A percentile compares a stretch with the other conserved stretches of the same genome.
Conservation (phyloP, 2,329 filamentous ascomycete species). For the Phyllosticta citriasiana region DNA sequence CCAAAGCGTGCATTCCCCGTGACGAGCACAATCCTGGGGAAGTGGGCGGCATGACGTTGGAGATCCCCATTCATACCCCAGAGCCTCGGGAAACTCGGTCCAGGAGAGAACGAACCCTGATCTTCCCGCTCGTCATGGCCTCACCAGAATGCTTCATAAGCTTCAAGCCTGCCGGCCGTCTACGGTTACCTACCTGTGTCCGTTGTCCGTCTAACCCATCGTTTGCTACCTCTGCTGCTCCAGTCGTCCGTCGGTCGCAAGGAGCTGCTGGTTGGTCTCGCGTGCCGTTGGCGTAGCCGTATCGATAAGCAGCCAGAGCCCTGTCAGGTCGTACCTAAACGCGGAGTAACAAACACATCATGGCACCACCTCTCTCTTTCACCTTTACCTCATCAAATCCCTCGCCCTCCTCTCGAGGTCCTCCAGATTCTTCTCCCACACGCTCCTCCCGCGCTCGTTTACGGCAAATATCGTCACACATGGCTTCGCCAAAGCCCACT, state of each 20-base stretch:
- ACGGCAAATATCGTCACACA: constrained; percentile 56
- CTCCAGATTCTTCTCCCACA: not conserved
- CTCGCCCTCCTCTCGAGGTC: constrained; percentile 12
- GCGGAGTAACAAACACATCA: constrained; percentile 9
- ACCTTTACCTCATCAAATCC: constrained; percentile 12
- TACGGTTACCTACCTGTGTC: not conserved
- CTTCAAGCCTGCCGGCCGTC: not conserved
- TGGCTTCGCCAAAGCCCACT: constrained; percentile 53
- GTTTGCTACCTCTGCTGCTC: not conserved
- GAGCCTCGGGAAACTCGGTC: constrained; percentile 3
- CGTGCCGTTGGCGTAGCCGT: not conserved
- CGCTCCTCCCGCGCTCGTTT: constrained; percentile 26
- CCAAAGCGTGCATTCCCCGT: not conserved
- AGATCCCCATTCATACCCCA: not conserved
- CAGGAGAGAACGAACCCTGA: constrained; percentile 2
- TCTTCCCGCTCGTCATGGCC: not conserved
- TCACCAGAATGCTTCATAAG: not conserved
- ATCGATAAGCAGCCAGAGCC: constrained; percentile 5
- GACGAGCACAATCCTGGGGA: not conserved
- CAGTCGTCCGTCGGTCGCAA: not conserved
- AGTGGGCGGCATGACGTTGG: not conserved
- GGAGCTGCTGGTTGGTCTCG: not conserved
- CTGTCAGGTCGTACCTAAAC: constrained; percentile 6
- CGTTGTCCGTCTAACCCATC: not conserved
- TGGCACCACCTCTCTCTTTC: constrained; percentile 11